Percentiles rank a stretch among this genome's conserved stretches.
phyloP scores from a whole-genome alignment of 192 early-diverging fungal species.

The Hyaloraphidium curvatum region DNA sequence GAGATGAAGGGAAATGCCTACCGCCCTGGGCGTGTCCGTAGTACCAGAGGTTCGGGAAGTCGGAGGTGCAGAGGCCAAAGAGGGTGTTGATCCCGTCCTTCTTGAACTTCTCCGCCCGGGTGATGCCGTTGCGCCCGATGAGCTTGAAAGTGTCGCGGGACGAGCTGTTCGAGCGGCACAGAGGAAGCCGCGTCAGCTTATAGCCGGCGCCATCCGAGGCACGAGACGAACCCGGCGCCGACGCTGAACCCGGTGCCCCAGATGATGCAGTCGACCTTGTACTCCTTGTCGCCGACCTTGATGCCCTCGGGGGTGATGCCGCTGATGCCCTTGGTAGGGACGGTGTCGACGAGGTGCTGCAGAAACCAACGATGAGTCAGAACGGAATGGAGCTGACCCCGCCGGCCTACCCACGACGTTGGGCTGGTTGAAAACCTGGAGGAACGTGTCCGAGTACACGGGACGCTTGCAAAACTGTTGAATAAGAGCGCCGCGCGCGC shows the following conservation, averaged over 20 bases:
- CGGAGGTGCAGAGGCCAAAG: not conserved
- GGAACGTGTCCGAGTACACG: not conserved
- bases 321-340: not conserved
- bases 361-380: too few relatives aligned
- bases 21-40: not conserved
- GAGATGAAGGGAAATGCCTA: too few relatives aligned
- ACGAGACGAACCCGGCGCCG: not conserved
- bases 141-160: too few relatives aligned
- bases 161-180: too few relatives aligned
- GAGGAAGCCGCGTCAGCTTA: too few relatives aligned
- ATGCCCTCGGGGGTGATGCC: not conserved
- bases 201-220: not conserved
- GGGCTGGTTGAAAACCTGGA: not conserved
- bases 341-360: not conserved
- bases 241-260: not conserved
- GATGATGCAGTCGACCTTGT: conserved; percentile 3
- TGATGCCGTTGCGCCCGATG: not conserved
- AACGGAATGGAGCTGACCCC: too few relatives aligned
- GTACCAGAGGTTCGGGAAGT: not conserved
- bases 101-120: not conserved
- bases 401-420: not conserved
- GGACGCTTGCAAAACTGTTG: not conserved
- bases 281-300: not conserved
- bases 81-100: not conserved
- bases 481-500: too few relatives aligned